A percentile compares a stretch with the other conserved stretches of the same genome.
Evolutionary conservation across 1,139 yeast species (phyloP).

Genomic region (Blastobotrys proliferans): DNA sequence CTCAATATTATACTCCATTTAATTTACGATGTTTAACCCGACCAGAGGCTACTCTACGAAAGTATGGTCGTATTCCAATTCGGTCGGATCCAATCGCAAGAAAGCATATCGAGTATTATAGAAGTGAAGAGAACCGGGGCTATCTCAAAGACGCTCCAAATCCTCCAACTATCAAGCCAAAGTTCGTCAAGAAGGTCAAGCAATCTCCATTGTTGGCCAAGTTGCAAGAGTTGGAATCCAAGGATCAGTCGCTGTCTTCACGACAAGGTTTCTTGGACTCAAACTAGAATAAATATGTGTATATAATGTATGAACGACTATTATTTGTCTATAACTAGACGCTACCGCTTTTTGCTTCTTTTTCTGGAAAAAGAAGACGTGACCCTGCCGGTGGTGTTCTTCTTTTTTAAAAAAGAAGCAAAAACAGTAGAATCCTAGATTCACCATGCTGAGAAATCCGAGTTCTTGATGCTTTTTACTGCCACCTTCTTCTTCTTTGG

Average conservation of each 20-base stretch:
- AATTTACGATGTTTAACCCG: slow-evolving; percentile 71
- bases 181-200: slow-evolving; percentile 25
- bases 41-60: slow-evolving; percentile 65
- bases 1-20: slow-evolving; percentile 62
- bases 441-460: slow-evolving; percentile 29
- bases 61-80: slow-evolving; percentile 75
- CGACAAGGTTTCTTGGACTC: slow-evolving; percentile 11
- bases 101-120: slow-evolving; percentile 76
- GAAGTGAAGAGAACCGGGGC: slow-evolving; percentile 69
- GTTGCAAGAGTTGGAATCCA: slow-evolving; percentile 25
- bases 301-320: too few relatives aligned
- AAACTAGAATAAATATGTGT: slow-evolving; percentile 2
- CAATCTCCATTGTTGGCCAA: slow-evolving; percentile 30
- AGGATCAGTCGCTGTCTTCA: slow-evolving; percentile 14
- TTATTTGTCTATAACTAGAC: neutral
- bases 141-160: slow-evolving; percentile 47
- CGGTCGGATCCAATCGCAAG: slow-evolving; percentile 83
- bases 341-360: neutral
- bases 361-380: neutral
- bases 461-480: slow-evolving; percentile 22
- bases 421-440: neutral
- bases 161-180: slow-evolving; percentile 33
- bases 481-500: slow-evolving; percentile 9
- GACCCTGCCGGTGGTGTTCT: neutral
- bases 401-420: neutral